phyloP scores from a whole-genome alignment of 106 monocot genomes.

The Dioscorea zingiberensis region DNA sequence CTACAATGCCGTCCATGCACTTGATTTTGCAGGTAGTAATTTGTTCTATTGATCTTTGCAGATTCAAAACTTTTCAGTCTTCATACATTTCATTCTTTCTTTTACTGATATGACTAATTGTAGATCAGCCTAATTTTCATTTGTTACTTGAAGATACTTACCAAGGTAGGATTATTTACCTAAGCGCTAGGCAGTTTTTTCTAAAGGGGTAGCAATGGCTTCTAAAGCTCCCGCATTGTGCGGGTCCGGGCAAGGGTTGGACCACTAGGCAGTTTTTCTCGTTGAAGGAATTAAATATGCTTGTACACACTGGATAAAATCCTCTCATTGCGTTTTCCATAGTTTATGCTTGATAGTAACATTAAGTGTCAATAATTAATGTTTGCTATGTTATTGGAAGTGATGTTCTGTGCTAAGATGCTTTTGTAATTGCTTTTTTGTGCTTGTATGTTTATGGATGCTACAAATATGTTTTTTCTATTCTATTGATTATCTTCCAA shows the following conservation, averaged over 20 bases:
- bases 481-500: neutral
- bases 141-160: neutral
- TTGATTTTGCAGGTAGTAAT: neutral
- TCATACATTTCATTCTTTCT: neutral
- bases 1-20: neutral
- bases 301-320: no score
- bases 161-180: no score
- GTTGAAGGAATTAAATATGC: no score
- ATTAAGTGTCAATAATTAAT: neutral
- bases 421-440: neutral
- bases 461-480: neutral
- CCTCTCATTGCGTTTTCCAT: no score
- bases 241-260: no score
- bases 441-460: neutral
- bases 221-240: no score
- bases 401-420: no score
- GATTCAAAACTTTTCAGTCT: neutral
- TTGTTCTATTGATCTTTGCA: neutral
- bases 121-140: neutral
- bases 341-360: neutral
- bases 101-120: neutral
- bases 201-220: no score
- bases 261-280: no score
- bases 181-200: no score
- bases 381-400: no score